Evolutionary conservation across 2,329 filamentous ascomycete species (phyloP).

Genomic region (Talaromyces sp.): DNA sequence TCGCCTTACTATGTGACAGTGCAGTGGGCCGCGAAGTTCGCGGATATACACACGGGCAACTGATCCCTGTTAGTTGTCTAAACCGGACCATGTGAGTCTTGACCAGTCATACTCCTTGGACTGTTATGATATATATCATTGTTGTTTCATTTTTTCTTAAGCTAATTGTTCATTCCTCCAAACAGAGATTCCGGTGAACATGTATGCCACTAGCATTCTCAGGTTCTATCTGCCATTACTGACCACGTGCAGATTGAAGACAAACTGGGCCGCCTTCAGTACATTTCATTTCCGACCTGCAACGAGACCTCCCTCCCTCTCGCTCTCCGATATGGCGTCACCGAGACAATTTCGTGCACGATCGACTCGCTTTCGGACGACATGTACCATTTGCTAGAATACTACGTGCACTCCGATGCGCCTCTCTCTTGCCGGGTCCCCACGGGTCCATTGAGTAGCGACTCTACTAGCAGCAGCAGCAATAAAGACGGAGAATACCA

Average conservation of each 20-base stretch:
- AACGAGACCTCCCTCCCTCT: constrained; percentile 80
- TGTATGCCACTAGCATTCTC: constrained; percentile 17
- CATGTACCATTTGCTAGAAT: constrained; percentile 58
- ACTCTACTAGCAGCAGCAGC: constrained; percentile 22
- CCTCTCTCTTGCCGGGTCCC: constrained; percentile 88
- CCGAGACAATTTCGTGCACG: constrained; percentile 55
- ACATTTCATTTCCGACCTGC: constrained; percentile 85
- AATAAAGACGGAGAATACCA: constrained; percentile 12
- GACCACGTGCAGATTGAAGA: constrained; percentile 59
- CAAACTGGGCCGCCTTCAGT: constrained; percentile 74
- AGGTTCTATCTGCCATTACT: not conserved
- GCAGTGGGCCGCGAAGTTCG: constrained; percentile 10
- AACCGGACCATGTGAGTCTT: constrained; percentile 64
- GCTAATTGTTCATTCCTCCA: not conserved
- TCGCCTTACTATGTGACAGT: constrained; percentile 12
- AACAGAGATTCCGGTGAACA: constrained; percentile 27
- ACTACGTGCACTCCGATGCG: constrained; percentile 96
- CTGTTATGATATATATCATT: not conserved
- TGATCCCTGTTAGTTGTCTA: constrained; percentile 67
- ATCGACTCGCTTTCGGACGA: constrained; percentile 48
- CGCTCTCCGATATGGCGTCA: constrained; percentile 76
- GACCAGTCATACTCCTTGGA: not conserved
- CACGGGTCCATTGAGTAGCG: constrained; percentile 56
- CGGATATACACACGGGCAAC: constrained; percentile 50
- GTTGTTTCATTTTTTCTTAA: not conserved